Evolutionary conservation across 768 basidiomycete species (phyloP).

Genomic region (Boletus barrowsii): DNA sequence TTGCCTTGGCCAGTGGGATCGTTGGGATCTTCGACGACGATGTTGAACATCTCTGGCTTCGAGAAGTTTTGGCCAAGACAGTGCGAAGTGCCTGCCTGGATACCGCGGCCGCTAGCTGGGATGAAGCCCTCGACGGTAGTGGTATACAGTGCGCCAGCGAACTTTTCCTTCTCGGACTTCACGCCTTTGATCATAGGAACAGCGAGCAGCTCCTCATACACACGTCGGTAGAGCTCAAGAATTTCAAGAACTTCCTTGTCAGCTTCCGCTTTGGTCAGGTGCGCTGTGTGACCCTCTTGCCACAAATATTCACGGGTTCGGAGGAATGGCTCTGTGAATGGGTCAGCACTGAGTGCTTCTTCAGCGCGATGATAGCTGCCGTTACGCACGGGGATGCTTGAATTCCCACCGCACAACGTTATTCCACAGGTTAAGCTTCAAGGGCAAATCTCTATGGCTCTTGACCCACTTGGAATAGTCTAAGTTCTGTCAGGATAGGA

Average conservation of each 20-base stretch:
- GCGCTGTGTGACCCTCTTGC: conserved; percentile 99
- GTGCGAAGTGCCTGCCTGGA: conserved; percentile 97
- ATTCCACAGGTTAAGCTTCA: conserved; percentile 99
- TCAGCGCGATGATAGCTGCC: neutral
- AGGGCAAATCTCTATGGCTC: conserved; percentile 91
- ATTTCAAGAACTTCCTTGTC: conserved; percentile 91
- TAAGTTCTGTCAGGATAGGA: conserved; percentile 27
- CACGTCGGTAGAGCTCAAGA: conserved; percentile 90
- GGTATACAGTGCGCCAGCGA: conserved; percentile 96
- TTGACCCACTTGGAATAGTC: conserved; percentile 99
- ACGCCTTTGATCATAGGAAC: conserved; percentile 96
- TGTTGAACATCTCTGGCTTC: conserved; percentile 94
- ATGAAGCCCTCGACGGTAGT: conserved; percentile 98
- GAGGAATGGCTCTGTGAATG: conserved; percentile 85
- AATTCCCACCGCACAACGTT: conserved; percentile 99
- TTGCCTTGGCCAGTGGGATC: conserved; percentile 66
- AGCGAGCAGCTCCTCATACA: conserved; percentile 95
- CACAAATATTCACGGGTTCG: conserved; percentile 99
- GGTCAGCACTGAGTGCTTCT: neutral
- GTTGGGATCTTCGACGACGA: conserved; percentile 91
- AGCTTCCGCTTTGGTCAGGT: conserved; percentile 84
- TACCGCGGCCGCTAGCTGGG: conserved; percentile 94
- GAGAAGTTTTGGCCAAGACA: conserved; percentile 99
- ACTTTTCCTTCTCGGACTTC: conserved; percentile 99
- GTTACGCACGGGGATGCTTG: conserved; percentile 86